These are phyloP conservation scores for Fusarium poae DNA, from an alignment of 2,329 filamentous ascomycete species.

Conservation along the genomic window DNA sequence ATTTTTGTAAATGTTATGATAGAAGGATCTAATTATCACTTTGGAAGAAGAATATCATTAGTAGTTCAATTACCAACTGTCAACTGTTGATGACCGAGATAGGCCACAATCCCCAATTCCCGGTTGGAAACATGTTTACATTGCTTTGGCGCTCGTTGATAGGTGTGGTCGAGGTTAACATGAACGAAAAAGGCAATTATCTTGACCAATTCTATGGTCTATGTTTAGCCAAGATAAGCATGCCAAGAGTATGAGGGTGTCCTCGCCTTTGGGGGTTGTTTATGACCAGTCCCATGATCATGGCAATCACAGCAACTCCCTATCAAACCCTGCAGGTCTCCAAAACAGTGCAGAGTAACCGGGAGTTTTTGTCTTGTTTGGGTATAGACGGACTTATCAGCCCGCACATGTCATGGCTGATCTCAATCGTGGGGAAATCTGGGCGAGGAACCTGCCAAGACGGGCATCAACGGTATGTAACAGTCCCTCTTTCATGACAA, in stretches of 20 bases:
- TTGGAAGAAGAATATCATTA: background rate
- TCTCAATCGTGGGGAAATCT: constrained; percentile 18
- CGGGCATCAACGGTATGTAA: background rate
- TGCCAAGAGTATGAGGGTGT: background rate
- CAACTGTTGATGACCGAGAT: background rate
- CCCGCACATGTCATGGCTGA: constrained; percentile 3
- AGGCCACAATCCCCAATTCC: background rate
- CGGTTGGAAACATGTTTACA: background rate
- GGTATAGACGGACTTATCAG: constrained; percentile 27
- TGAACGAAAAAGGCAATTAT: background rate
- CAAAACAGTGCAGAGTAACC: constrained; percentile 11
- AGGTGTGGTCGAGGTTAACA: background rate
- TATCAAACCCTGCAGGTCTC: constrained; percentile 21
- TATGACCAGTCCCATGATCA: constrained; percentile 18
- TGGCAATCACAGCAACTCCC: background rate
- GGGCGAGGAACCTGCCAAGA: constrained; percentile 14
- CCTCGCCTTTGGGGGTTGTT: background rate
- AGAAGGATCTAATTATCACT: background rate
- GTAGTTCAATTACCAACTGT: background rate
- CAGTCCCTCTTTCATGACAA: constrained; percentile 16
- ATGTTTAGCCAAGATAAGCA: background rate
- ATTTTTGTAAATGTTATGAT: constrained; percentile 2
- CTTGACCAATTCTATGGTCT: background rate
- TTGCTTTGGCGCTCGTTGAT: background rate
- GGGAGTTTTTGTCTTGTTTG: constrained; percentile 35